These are phyloP conservation scores for Ustilago bromivora DNA, from an alignment of 1,284 basidiomycete species.

Conservation along the genomic window DNA sequence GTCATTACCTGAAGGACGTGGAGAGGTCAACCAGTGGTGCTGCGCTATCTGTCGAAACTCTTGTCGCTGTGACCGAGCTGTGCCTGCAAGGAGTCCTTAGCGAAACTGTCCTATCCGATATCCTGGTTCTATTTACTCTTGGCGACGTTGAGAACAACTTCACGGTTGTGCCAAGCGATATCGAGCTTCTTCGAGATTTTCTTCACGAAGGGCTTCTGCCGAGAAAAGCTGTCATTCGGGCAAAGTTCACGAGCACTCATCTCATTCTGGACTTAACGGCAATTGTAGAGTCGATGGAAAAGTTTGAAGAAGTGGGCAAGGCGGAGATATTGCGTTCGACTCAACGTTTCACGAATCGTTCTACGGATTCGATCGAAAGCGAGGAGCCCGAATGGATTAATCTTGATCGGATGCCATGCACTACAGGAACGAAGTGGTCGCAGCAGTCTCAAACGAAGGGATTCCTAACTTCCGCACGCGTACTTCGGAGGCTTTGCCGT, in stretches of 20 bases:
- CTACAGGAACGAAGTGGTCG: background rate
- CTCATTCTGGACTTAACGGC: conserved; percentile 3
- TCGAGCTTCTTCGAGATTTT: conserved; percentile 14
- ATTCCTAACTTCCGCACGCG: background rate
- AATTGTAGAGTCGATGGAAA: conserved; percentile 13
- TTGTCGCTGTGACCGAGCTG: conserved; percentile 20
- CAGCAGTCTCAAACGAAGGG: background rate
- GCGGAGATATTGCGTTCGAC: background rate
- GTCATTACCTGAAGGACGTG: background rate
- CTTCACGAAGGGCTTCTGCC: conserved; percentile 13
- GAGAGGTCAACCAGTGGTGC: background rate
- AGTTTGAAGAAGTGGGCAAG: conserved; percentile 1
- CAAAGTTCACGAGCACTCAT: conserved; percentile 2
- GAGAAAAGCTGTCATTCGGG: background rate
- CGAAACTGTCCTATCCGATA: conserved; percentile 4
- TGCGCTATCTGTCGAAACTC: conserved; percentile 14
- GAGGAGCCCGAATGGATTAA: conserved; percentile 16
- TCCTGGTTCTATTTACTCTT: conserved; percentile 24
- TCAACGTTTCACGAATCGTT: background rate
- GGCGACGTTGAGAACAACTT: conserved; percentile 21
- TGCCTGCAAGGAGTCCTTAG: conserved; percentile 21
- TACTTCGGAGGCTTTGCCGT: background rate
- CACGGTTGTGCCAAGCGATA: conserved; percentile 5
- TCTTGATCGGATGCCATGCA: conserved; percentile 13
- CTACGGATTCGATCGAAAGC: background rate